Evolutionary conservation across 2,329 filamentous ascomycete genomes (phyloP), one percentile per base, ranked within the genome.

Genomic region (Cladosporium colombiae): DNA sequence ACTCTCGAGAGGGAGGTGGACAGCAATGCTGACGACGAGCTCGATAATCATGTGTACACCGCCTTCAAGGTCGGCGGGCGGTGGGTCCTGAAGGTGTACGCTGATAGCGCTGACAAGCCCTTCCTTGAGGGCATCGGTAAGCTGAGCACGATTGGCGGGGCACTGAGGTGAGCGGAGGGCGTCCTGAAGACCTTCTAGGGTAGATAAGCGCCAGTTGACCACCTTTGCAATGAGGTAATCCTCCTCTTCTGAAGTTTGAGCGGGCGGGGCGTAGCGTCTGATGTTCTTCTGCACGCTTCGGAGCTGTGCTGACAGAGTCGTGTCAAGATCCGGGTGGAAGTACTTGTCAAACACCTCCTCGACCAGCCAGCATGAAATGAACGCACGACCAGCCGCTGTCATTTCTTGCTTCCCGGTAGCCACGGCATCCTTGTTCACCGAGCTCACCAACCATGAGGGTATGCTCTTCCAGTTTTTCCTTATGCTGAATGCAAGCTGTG

Each of bases 361-460:
- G 27, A 94, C 89, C 6, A 99, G 81, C 92, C 94, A 99, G 67
- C 89, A 87, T 31, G 91, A 91, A 71, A 99, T 93, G 69, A 93
- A 88, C 14, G 94, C 93, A 63, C 94, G 88, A 18, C 95, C 95
- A 27, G 96, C 90, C 5, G 93, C 93, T 7, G 93, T 98, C 95
- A 99, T 99, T 78, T 99, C 95, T 77, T 97, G 93, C 75, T 93
- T 96, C 68, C 93, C 95, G 11, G 90, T 92, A 72, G 89, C 87
- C 63, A 96, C 84, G 0, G 93, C 94, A 73, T 96, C 93, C 62
- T 90, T 84, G 77, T 94, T 97, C 70, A 96, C 91, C 64, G 88
- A 91, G 27, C 84, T 85, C 64, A 88, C 85, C 53, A 99, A 83
- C 92, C 93, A 98, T 6, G 83, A 76, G 0, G 95, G 95, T 64